A percentile compares a stretch with the other conserved stretches of the same genome.
These are phyloP conservation scores for Gaertneriomyces sp. DNA, from an alignment of 192 early-diverging fungal species.

Conservation along the genomic window DNA sequence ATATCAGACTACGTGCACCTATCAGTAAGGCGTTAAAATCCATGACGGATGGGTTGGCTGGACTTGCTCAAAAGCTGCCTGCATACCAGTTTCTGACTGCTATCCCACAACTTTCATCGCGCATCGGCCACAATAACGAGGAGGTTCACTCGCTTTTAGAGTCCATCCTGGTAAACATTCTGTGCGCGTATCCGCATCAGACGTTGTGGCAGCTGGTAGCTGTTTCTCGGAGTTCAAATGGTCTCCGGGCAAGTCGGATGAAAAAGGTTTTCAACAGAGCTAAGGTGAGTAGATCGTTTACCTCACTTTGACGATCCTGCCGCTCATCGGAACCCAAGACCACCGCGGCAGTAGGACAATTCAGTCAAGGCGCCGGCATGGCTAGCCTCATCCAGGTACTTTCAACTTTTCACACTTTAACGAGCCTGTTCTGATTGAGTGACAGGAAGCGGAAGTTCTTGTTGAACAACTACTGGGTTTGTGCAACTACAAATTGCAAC, in stretches of 20 bases:
- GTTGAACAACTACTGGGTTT: conserved; percentile 75
- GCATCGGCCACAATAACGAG: conserved; percentile 72
- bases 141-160: conserved; percentile 67
- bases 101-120: conserved; percentile 81
- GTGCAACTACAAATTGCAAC: conserved; percentile 62
- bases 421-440: no score
- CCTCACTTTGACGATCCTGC: no score
- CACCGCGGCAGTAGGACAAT: conserved; percentile 19
- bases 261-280: conserved; percentile 66
- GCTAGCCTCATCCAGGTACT: no score
- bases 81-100: conserved; percentile 73
- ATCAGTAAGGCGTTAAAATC: no score
- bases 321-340: conserved; percentile 7
- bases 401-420: no score
- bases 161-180: conserved; percentile 63
- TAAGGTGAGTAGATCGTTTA: conserved; percentile 25
- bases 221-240: conserved; percentile 64
- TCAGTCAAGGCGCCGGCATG: not conserved
- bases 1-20: no score
- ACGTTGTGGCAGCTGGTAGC: conserved; percentile 84
- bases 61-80: conserved; percentile 44
- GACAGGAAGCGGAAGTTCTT: conserved; percentile 57
- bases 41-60: no score
- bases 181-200: conserved; percentile 75
- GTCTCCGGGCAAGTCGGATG: conserved; percentile 59